Conservation (phyloP, 495 filamentous ascomycete species). For the Amorphotheca resinae region DNA sequence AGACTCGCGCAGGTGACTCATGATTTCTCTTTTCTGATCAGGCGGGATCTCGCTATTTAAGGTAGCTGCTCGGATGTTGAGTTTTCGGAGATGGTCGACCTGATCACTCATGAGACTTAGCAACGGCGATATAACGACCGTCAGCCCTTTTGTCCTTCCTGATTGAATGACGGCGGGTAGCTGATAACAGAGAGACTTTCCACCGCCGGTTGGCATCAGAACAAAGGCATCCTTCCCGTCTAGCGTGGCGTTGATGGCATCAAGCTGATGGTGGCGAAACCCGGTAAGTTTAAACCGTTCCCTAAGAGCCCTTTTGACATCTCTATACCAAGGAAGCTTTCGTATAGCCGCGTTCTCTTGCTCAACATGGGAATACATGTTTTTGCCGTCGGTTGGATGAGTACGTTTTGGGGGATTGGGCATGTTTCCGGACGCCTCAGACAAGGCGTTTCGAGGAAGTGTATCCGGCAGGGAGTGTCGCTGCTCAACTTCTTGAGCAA, state of each 20-base stretch:
- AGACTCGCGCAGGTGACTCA: slow-evolving; percentile 42
- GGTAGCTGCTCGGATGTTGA: slow-evolving; percentile 64
- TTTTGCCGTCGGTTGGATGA: slow-evolving; percentile 24
- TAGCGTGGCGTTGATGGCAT: slow-evolving; percentile 90
- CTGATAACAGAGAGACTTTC: slow-evolving; percentile 95
- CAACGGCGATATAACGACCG: slow-evolving; percentile 87
- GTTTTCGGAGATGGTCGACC: slow-evolving; percentile 60
- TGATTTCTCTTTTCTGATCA: slow-evolving; percentile 45
- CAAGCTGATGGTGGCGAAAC: slow-evolving; percentile 84
- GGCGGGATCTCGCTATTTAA: slow-evolving; percentile 61
- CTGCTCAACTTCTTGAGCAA: slow-evolving; percentile 43
- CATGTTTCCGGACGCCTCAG: neutral
- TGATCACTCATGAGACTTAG: slow-evolving; percentile 96
- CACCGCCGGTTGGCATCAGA: slow-evolving; percentile 94
- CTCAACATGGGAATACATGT: slow-evolving; percentile 25
- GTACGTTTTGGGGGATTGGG: slow-evolving; percentile 15
- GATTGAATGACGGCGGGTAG: slow-evolving; percentile 74
- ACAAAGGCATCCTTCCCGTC: slow-evolving; percentile 81
- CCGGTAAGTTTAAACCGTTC: slow-evolving; percentile 71
- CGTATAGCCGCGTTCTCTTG: slow-evolving; percentile 25
- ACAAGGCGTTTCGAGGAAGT: slow-evolving; percentile 9
- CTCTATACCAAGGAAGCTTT: slow-evolving; percentile 64
- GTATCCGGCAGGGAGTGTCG: slow-evolving; percentile 21
- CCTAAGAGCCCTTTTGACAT: slow-evolving; percentile 65
- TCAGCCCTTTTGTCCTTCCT: slow-evolving; percentile 74